phyloP scores from a whole-genome alignment of 179 eudicot genomes.

The Beta lomatogona region DNA sequence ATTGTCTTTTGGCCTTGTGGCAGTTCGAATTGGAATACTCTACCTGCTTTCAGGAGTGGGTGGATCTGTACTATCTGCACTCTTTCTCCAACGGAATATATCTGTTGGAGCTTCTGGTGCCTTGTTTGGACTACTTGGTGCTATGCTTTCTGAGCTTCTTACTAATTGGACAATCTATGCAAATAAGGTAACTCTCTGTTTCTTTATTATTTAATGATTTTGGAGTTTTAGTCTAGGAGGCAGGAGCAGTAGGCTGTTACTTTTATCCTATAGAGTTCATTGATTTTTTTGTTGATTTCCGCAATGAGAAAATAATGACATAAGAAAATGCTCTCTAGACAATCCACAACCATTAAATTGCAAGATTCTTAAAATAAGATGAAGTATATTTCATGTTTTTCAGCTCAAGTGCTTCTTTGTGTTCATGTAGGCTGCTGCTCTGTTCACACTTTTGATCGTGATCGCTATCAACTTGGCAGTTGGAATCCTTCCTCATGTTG shows the following conservation, averaged over 20 bases:
- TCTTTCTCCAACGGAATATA: slow-evolving; percentile 62
- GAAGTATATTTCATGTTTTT: not conserved
- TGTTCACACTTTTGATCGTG: slow-evolving; percentile 63
- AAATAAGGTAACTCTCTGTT: slow-evolving; percentile 55
- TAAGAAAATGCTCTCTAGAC: not conserved
- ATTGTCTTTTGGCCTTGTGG: slow-evolving; percentile 18
- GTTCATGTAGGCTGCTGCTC: slow-evolving; percentile 66
- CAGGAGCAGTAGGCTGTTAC: not conserved
- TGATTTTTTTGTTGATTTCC: not conserved
- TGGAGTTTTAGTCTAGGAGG: not conserved
- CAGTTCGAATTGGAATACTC: slow-evolving; percentile 75
- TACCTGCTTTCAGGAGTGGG: slow-evolving; percentile 69
- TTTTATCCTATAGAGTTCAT: not conserved
- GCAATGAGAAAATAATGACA: not conserved
- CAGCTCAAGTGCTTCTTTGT: not conserved
- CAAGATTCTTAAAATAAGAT: not conserved
- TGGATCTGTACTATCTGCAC: slow-evolving; percentile 75
- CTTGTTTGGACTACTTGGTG: slow-evolving; percentile 89
- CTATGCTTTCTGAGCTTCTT: slow-evolving; percentile 82
- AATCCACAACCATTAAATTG: not conserved
- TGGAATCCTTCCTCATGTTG: slow-evolving; percentile 80
- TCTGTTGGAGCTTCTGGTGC: slow-evolving; percentile 98
- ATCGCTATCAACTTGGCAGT: slow-evolving; percentile 70
- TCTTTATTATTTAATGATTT: not conserved
- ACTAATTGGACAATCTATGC: slow-evolving; percentile 87